phyloP scores from a whole-genome alignment of 768 basidiomycete genomes.

The Rubroboletus satanas region DNA sequence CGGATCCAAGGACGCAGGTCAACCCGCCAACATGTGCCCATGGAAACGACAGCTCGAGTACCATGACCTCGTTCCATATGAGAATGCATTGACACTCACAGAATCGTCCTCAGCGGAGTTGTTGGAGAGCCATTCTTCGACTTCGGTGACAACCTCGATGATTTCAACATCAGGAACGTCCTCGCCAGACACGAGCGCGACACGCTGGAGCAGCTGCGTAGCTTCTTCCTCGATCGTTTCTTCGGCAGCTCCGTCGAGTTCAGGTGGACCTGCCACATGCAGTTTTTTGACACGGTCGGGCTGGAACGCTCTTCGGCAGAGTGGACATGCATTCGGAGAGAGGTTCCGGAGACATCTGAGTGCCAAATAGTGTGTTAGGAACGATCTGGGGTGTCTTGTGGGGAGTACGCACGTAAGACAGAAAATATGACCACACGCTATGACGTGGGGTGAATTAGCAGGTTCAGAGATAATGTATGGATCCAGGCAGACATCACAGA shows the following conservation, averaged over 20 bases:
- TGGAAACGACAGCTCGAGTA: not conserved
- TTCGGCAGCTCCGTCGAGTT: constrained; percentile 32
- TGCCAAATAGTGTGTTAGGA: constrained; percentile 3
- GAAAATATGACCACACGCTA: constrained; percentile 76
- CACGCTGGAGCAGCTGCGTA: constrained; percentile 33
- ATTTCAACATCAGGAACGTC: constrained; percentile 32
- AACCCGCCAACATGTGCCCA: not conserved
- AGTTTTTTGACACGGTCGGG: constrained; percentile 60
- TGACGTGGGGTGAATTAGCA: constrained; percentile 58
- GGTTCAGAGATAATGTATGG: constrained; percentile 46
- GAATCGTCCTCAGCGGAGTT: constrained; percentile 39
- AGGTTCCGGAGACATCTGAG: constrained; percentile 53
- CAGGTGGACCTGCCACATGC: constrained; percentile 53
- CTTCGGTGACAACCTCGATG: constrained; percentile 41
- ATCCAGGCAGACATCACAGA: constrained; percentile 75
- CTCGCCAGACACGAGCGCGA: constrained; percentile 35
- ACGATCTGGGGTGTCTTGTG: constrained; percentile 12
- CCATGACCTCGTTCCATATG: not conserved
- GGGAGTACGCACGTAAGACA: constrained; percentile 53
- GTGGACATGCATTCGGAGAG: constrained; percentile 53
- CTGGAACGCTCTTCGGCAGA: constrained; percentile 60
- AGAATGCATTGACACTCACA: constrained; percentile 21
- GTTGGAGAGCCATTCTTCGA: constrained; percentile 48
- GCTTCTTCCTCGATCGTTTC: constrained; percentile 42
- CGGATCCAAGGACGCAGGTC: constrained; percentile 12